phyloP scores from a whole-genome alignment of 345 rosid species.

The Brassica nigra region DNA sequence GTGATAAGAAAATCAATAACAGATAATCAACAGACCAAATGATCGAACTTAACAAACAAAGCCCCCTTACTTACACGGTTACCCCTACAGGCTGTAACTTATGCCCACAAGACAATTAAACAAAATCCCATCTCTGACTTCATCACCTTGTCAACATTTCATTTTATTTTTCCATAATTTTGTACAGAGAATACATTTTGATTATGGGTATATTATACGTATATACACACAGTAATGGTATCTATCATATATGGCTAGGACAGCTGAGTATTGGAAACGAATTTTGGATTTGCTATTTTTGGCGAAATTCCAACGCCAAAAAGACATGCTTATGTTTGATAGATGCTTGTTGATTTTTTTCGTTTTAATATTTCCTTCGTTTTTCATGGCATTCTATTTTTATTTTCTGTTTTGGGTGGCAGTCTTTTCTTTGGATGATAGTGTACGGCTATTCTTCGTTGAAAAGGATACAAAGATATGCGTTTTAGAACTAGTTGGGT shows the following conservation, averaged over 20 bases:
- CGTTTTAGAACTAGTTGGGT: background rate
- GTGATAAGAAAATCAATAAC: background rate
- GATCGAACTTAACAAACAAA: conserved; percentile 4
- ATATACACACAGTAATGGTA: background rate
- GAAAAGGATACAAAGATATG: conserved; percentile 23
- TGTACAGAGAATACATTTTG: background rate
- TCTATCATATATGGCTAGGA: background rate
- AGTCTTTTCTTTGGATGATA: conserved; percentile 33
- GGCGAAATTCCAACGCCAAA: conserved; percentile 50
- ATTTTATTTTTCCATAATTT: no score
- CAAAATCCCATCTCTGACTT: background rate
- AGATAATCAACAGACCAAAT: conserved; percentile 5
- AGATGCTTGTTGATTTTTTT: background rate
- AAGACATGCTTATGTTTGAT: conserved; percentile 42
- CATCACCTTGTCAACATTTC: no score
- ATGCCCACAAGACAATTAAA: background rate
- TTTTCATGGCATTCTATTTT: background rate
- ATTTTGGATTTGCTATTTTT: conserved; percentile 49
- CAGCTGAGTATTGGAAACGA: background rate
- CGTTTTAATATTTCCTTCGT: background rate
- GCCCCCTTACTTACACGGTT: background rate
- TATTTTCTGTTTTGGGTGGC: background rate
- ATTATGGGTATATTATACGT: background rate
- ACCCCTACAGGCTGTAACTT: background rate
- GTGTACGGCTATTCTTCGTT: conserved; percentile 20